These are phyloP conservation scores for Chrysanthemum lavandulifolium DNA, from an alignment of 129 eudicot genomes.

Conservation along the genomic window DNA sequence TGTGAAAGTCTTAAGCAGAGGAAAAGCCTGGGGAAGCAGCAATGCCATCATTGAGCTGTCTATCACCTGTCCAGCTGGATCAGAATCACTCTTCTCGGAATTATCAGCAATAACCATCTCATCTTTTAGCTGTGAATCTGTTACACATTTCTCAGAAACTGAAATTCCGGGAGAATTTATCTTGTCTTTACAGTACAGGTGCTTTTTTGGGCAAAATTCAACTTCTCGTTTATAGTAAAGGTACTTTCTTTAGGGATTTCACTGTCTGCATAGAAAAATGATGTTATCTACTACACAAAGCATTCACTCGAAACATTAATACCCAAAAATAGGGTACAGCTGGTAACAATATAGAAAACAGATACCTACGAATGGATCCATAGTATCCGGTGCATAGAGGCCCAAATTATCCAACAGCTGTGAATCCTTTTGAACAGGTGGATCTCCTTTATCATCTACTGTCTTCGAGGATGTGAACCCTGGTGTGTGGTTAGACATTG, in stretches of 20 bases:
- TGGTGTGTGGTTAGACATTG: constrained; percentile 24
- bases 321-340: no score
- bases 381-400: constrained; percentile 69
- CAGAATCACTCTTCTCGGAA: constrained; percentile 59
- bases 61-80: constrained; percentile 66
- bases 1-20: constrained; percentile 69
- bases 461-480: constrained; percentile 31
- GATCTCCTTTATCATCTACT: constrained; percentile 36
- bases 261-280: constrained; percentile 35
- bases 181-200: constrained; percentile 23
- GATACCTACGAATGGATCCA: constrained; percentile 62
- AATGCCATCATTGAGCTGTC: constrained; percentile 80
- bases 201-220: constrained; percentile 37
- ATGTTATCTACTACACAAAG: constrained; percentile 11
- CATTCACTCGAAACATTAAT: neutral
- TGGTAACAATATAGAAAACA: neutral
- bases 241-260: constrained; percentile 30
- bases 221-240: constrained; percentile 28
- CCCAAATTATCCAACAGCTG: constrained; percentile 31
- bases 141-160: constrained; percentile 38
- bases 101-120: constrained; percentile 33
- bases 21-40: constrained; percentile 89
- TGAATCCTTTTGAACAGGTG: constrained; percentile 31
- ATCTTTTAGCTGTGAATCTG: constrained; percentile 56
- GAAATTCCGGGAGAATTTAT: constrained; percentile 34